These are phyloP conservation scores for Plasmopara viticola DNA, from an alignment of 352 stramenopile species.

Conservation along the genomic window DNA sequence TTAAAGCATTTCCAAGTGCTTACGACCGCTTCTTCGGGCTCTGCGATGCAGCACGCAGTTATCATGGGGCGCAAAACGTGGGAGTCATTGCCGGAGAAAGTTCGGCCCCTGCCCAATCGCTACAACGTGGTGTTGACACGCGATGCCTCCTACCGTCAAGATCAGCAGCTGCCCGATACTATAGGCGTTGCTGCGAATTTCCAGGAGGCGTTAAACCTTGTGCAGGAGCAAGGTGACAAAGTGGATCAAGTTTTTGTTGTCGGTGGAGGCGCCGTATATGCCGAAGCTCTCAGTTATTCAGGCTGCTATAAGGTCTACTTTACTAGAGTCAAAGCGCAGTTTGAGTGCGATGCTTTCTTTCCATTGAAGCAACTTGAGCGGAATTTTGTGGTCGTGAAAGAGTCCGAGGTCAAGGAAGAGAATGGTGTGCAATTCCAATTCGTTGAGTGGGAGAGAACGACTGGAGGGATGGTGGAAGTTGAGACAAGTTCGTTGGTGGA, in stretches of 20 bases:
- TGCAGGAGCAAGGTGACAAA: constrained; percentile 55
- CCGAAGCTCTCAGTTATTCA: constrained; percentile 83
- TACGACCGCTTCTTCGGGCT: constrained; percentile 43
- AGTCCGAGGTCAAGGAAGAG: constrained; percentile 62
- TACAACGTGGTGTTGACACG: constrained; percentile 95
- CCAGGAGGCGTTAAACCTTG: constrained; percentile 84
- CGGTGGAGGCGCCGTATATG: constrained; percentile 93
- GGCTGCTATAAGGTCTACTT: constrained; percentile 87
- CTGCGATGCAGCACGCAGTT: constrained; percentile 89
- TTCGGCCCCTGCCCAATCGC: constrained; percentile 91
- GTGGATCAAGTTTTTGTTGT: constrained; percentile 97
- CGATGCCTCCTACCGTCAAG: constrained; percentile 48
- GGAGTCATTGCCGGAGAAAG: constrained; percentile 96
- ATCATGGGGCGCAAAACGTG: constrained; percentile 99
- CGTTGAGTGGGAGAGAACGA: constrained; percentile 43
- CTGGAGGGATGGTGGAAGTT: neutral
- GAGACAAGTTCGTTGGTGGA: constrained; percentile 9
- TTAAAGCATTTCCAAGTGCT: constrained; percentile 96
- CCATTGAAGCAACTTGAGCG: constrained; percentile 58
- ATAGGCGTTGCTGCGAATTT: constrained; percentile 88
- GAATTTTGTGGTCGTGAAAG: constrained; percentile 38
- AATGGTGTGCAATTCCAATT: constrained; percentile 79
- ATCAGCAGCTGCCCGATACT: constrained; percentile 41
- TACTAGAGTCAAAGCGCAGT: constrained; percentile 82
- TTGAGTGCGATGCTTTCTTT: constrained; percentile 93